Evolutionary conservation across 176 grass and related monocot genomes (phyloP), one percentile per base, ranked within the genome.

Genomic region (Lolium perenne): DNA sequence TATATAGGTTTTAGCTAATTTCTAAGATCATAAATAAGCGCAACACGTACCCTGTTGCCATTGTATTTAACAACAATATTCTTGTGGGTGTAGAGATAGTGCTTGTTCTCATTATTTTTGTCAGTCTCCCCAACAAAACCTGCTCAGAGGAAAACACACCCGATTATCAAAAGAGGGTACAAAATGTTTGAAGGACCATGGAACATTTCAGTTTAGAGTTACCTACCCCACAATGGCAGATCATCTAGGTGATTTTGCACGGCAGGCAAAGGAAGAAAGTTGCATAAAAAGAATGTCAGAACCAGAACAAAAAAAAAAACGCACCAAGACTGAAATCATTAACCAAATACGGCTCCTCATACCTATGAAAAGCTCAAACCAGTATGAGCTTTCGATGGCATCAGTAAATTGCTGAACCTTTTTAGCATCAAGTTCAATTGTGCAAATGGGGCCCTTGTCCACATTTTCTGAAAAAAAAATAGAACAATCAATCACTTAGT

Each of bases 351-450:
- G 10, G 1, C 84, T 86, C 51, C 16, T 48, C 50, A 74, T 89
- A 99, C 97, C 97, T 87, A 99, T 99, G 82, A 99, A 99, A 82
- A 99, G 93, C 79, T 99, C 97, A 94, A 94, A 99, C 97, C 97
- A 99, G 88, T 99, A 99, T 67, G 88, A 93, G 85, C 56, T 96
- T 80, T 93, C 94, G 82, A 99, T 93, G 41, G 97, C 97, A 91
- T 99, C 90, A 29, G 77, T 87, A 88, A 99, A 99, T 71, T 99
- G 92, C 82, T 91, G 85, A 81, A 93, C 92, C 71, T 99, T 96
- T 32, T 79, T 66, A 84, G 54, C 79, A 96, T 99, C 90, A 87
- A 99, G 93, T 80, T 93, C 86, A 40, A 99, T 73, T 75, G 90
- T 87, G 89, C 97, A 99, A 87, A 94, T 89, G 73, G 88, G 54